A percentile compares a stretch with the other conserved stretches of the same genome.
phyloP scores from a whole-genome alignment of 176 grass and related monocot species.

The Typha latifolia region DNA sequence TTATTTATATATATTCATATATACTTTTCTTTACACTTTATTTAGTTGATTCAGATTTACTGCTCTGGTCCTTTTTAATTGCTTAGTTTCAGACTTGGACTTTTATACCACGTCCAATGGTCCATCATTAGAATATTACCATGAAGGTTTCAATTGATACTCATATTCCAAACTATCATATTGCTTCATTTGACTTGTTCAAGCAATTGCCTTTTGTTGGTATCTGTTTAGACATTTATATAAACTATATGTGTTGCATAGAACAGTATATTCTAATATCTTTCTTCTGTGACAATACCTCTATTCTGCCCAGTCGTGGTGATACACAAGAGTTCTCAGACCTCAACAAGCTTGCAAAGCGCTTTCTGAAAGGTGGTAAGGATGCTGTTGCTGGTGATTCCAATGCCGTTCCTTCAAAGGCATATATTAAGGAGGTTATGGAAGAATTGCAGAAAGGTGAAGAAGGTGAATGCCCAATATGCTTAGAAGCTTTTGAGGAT shows the following conservation, averaged over 20 bases:
- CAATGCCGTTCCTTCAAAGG: conserved; percentile 46
- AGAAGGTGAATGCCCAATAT: conserved; percentile 86
- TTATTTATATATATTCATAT: no score
- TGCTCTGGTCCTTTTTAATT: no score
- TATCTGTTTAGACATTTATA: background rate
- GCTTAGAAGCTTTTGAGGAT: conserved; percentile 93
- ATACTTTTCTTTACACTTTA: no score
- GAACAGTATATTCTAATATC: background rate
- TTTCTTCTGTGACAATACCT: conserved; percentile 17
- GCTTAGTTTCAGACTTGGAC: no score
- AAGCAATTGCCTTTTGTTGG: background rate
- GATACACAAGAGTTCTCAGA: conserved; percentile 92
- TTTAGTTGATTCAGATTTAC: no score
- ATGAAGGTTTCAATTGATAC: no score
- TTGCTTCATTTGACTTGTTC: background rate
- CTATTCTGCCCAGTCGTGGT: conserved; percentile 55
- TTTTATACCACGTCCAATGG: no score
- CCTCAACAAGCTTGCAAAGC: conserved; percentile 79
- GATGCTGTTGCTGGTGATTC: conserved; percentile 37
- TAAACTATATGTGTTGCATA: background rate
- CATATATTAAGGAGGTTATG: conserved; percentile 74
- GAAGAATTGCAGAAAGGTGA: conserved; percentile 85
- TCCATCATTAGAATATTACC: no score
- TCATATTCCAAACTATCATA: no score
- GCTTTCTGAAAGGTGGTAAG: conserved; percentile 55